These are phyloP conservation scores for Amanita pseudoporphyria DNA, from an alignment of 768 basidiomycete genomes.

Conservation along the genomic window DNA sequence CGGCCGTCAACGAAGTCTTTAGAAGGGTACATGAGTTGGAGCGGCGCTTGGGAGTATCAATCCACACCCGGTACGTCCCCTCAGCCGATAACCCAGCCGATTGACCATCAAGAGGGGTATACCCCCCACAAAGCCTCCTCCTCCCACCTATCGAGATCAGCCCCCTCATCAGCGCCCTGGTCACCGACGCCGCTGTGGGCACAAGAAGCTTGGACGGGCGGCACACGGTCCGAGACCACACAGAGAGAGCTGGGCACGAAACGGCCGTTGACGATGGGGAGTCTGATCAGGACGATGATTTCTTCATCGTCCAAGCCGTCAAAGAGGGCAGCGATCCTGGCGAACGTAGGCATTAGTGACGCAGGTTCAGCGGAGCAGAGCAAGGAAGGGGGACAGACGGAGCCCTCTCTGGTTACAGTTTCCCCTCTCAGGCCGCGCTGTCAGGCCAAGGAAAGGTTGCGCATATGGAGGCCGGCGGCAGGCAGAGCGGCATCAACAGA, in stretches of 20 bases:
- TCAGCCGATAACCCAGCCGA: slow-evolving; percentile 24
- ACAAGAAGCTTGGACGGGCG: not conserved
- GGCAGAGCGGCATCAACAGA: not conserved
- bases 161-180: slow-evolving; percentile 8
- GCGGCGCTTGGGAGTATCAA: not conserved
- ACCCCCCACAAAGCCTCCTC: slow-evolving; percentile 10
- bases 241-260: too few species aligned
- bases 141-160: slow-evolving; percentile 17
- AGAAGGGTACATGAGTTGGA: slow-evolving; percentile 9
- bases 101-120: slow-evolving; percentile 16
- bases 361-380: too few species aligned
- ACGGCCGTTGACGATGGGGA: not conserved
- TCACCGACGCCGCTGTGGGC: slow-evolving; percentile 10
- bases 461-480: slow-evolving; percentile 10
- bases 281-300: not conserved
- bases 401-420: too few species aligned
- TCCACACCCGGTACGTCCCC: slow-evolving; percentile 18
- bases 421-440: slow-evolving; percentile 15
- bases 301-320: not conserved
- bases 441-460: slow-evolving; percentile 12
- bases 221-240: too few species aligned
- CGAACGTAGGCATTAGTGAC: not conserved
- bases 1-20: slow-evolving; percentile 19
- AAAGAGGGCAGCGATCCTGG: not conserved
- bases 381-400: too few species aligned